Conservation (phyloP, 2,329 filamentous ascomycete genomes). For the Penicillium sp. region DNA sequence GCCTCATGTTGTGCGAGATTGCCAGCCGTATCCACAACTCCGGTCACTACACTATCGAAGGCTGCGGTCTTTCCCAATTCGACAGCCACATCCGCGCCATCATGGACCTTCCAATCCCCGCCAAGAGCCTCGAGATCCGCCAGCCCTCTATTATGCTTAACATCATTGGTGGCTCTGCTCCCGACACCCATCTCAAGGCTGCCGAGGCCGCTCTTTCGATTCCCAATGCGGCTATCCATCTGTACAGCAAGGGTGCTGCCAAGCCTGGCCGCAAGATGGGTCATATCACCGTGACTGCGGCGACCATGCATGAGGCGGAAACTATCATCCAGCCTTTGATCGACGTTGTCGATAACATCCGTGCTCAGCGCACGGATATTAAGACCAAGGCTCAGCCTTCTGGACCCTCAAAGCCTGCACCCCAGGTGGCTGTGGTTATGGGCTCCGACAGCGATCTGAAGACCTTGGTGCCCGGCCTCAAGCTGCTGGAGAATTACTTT, state of each 20-base stretch:
- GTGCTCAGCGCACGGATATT: conserved; percentile 55
- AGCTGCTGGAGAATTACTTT: conserved; percentile 49
- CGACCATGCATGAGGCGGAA: conserved; percentile 69
- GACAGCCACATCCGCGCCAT: conserved; percentile 88
- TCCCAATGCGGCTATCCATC: conserved; percentile 70
- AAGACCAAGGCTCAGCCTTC: conserved; percentile 39
- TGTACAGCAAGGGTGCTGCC: conserved; percentile 86
- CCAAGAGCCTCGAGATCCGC: conserved; percentile 50
- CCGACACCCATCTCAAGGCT: conserved; percentile 63
- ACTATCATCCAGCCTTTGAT: conserved; percentile 71
- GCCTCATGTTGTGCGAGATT: conserved; percentile 81
- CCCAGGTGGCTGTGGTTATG: conserved; percentile 53
- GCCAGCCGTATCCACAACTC: conserved; percentile 86
- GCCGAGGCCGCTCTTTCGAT: conserved; percentile 61
- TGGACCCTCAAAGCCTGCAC: conserved; percentile 36
- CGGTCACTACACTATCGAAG: conserved; percentile 94
- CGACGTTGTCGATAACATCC: conserved; percentile 76
- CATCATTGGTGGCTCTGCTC: conserved; percentile 61
- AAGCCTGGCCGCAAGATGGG: conserved; percentile 93
- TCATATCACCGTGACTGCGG: conserved; percentile 80
- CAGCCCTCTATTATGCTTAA: conserved; percentile 60
- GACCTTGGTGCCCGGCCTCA: conserved; percentile 50
- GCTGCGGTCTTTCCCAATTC: conserved; percentile 86
- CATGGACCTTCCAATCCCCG: conserved; percentile 67
- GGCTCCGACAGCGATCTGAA: conserved; percentile 54